Evolutionary conservation across 192 early-diverging fungal species (phyloP), one percentile per base, ranked within the genome.

Genomic region (Blastocladiella britannica): DNA sequence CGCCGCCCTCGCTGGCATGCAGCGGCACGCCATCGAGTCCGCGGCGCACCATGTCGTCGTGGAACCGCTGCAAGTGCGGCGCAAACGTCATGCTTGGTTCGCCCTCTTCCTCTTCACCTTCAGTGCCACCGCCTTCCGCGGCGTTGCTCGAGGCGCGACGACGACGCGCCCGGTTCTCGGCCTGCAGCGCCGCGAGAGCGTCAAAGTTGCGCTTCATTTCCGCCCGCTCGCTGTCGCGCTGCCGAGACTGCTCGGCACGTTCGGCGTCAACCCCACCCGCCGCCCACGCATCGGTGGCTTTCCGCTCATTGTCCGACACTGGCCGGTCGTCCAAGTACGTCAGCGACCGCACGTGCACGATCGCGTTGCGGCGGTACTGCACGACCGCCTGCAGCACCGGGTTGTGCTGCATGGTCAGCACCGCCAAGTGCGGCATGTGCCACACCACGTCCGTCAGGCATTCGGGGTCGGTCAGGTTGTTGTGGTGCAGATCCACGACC

Each of bases 241-340:
- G 71, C 20, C 76, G 54, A 29, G 66, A 51, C 7, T 77, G 52
- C 43, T 80, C 78, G 15, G 55, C 72, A 7, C 75, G 55, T 37
- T 76, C 73, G 9, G 70, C 74, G n/a, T 69, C 65, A 23, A 70
- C 9, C 0, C 74, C 74, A 7, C 74, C 73, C 22, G 43, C 25
- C 18, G 61, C 56, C 75, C 75, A 80, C 12, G 78, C 78, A 37
- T 80, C 72, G 18, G 63, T 63, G 0, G 64, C 59, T 15, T 72
- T 63, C 25, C 78, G 28, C 57, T 80, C 78, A 25, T 75, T 79
- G 30, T 80, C 76, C 58, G 77, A 79, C 18, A 80, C 73, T 8
- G 78, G 78, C 12, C 76, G 63, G 53, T 80, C 78, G 59, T 80
- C 76, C 12, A 80, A 59, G 55, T 79, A 80, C 5, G 76, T 74